These are phyloP conservation scores for Podospora fimiseda DNA, from an alignment of 495 filamentous ascomycete species.

Conservation along the genomic window DNA sequence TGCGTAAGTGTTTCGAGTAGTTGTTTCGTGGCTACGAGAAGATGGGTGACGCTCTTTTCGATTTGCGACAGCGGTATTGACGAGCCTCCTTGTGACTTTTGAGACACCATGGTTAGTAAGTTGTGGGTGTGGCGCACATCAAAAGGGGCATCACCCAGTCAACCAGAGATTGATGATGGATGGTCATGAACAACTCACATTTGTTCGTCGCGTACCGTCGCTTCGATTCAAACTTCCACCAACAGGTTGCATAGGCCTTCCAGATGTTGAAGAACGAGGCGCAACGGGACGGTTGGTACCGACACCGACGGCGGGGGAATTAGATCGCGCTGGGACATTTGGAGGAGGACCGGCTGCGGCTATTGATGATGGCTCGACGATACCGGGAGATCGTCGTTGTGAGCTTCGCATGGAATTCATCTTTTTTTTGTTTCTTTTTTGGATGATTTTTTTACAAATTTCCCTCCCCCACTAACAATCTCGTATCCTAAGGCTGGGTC, in stretches of 20 bases:
- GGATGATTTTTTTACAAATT: no score
- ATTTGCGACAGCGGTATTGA: slow-evolving; percentile 71
- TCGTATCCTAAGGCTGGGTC: background rate
- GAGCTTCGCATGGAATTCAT: slow-evolving; percentile 38
- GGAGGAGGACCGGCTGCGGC: slow-evolving; percentile 38
- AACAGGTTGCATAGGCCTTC: slow-evolving; percentile 19
- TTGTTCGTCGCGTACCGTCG: slow-evolving; percentile 36
- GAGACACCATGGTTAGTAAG: slow-evolving; percentile 13
- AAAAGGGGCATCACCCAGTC: background rate
- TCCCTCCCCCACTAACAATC: no score
- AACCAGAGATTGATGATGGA: background rate
- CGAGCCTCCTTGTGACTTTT: slow-evolving; percentile 39
- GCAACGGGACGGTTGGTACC: slow-evolving; percentile 30
- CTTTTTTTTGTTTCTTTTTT: background rate
- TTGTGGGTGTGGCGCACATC: background rate
- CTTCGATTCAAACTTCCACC: slow-evolving; percentile 27
- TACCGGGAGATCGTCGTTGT: slow-evolving; percentile 46
- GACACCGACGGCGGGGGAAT: slow-evolving; percentile 35
- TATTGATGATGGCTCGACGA: slow-evolving; percentile 32
- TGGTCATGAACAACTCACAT: slow-evolving; percentile 38
- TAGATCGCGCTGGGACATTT: slow-evolving; percentile 34
- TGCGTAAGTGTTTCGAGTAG: slow-evolving; percentile 93
- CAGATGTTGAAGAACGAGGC: slow-evolving; percentile 41
- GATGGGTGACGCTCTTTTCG: slow-evolving; percentile 96
- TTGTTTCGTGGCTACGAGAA: slow-evolving; percentile 95